phyloP scores from a whole-genome alignment of 257 asterid genomes.

The Datura wrightii region DNA sequence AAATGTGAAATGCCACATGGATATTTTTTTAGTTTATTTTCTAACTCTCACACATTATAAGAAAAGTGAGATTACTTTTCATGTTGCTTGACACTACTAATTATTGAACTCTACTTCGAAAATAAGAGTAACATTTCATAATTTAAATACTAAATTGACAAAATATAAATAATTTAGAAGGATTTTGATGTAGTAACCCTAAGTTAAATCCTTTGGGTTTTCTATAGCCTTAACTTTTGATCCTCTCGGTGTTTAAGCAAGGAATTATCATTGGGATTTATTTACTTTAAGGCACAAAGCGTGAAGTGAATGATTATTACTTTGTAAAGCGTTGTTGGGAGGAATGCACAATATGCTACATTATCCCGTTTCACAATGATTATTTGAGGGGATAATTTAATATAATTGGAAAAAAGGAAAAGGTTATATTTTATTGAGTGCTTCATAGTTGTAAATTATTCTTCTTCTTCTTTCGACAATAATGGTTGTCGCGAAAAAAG shows the following conservation, averaged over 20 bases:
- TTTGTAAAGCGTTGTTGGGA: background rate
- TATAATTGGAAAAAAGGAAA: background rate
- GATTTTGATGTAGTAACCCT: too few relatives aligned
- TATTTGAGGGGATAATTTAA: background rate
- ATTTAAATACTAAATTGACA: too few relatives aligned
- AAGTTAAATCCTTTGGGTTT: background rate
- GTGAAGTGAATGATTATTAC: background rate
- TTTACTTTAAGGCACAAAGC: slow-evolving; percentile 8
- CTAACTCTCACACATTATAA: too few relatives aligned
- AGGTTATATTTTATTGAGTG: background rate
- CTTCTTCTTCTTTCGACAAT: background rate
- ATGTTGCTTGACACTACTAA: too few relatives aligned
- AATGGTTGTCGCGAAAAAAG: background rate
- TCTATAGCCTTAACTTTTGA: background rate
- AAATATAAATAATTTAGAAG: too few relatives aligned
- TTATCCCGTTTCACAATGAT: background rate
- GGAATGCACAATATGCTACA: background rate
- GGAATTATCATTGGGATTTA: background rate
- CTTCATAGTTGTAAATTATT: background rate
- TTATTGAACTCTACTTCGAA: too few relatives aligned
- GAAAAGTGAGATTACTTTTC: too few relatives aligned
- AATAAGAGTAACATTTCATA: too few relatives aligned
- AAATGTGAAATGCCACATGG: too few relatives aligned
- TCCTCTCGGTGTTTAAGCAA: background rate
- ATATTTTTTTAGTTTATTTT: too few relatives aligned